Conservation (phyloP, 768 basidiomycete species). For the Podaxis mareebaensis region DNA sequence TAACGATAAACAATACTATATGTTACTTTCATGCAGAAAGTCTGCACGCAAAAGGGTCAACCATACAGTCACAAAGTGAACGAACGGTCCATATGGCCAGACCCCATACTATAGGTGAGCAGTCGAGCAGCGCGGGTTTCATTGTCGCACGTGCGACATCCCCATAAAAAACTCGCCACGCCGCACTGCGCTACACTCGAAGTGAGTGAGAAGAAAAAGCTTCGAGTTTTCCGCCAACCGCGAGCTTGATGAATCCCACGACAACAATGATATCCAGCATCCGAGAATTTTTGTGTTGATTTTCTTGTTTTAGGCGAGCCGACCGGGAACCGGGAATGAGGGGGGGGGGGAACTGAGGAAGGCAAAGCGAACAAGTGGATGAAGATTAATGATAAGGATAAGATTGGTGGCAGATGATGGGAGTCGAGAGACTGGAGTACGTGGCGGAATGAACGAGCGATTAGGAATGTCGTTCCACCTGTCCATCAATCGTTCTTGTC, state of each 20-base stretch:
- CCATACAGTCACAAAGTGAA: neutral
- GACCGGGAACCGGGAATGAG: neutral
- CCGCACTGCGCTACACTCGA: neutral
- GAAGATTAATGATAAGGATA: neutral
- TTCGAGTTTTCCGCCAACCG: neutral
- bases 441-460: neutral
- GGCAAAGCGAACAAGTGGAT: neutral
- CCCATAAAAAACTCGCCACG: neutral
- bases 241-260: neutral
- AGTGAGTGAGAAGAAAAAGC: neutral
- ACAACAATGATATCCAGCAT: neutral
- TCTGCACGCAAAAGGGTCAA: neutral
- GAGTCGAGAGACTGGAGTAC: neutral
- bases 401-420: neutral
- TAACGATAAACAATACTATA: slow-evolving; percentile 9
- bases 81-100: neutral
- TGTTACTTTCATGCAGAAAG: neutral
- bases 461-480: neutral
- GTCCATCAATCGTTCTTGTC: neutral
- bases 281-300: neutral
- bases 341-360: neutral
- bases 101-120: neutral
- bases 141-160: neutral
- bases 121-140: neutral
- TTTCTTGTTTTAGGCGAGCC: neutral